Percentiles rank a stretch among this genome's conserved stretches.
phyloP scores from a whole-genome alignment of 2,329 filamentous ascomycete species.

The Neoscytalidium dimidiatum region DNA sequence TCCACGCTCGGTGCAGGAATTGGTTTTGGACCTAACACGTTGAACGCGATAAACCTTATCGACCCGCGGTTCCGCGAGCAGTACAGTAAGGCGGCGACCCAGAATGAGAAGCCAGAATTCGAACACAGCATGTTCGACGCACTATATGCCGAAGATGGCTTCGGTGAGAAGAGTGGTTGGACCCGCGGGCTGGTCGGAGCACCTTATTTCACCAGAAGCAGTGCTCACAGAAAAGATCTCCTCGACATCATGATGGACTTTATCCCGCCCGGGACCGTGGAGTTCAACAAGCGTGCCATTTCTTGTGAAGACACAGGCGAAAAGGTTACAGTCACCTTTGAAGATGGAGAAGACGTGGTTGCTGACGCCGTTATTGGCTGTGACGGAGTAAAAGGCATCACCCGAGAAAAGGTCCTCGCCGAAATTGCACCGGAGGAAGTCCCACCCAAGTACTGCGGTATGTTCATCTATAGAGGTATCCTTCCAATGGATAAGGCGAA shows the following conservation, averaged over 20 bases:
- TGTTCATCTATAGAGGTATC: slow-evolving; percentile 33
- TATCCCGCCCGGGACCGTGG: slow-evolving; percentile 31
- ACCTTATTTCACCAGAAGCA: slow-evolving; percentile 40
- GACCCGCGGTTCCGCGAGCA: slow-evolving; percentile 38
- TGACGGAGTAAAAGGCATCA: slow-evolving; percentile 4
- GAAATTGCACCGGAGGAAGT: slow-evolving; percentile 25
- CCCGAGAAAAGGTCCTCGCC: slow-evolving; percentile 21
- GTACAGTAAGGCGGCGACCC: slow-evolving; percentile 43
- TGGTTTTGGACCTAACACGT: slow-evolving; percentile 42
- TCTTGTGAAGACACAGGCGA: slow-evolving; percentile 37
- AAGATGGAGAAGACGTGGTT: slow-evolving; percentile 38
- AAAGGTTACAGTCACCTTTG: slow-evolving; percentile 39
- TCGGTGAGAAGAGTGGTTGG: slow-evolving; percentile 42
- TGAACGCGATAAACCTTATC: slow-evolving; percentile 46
- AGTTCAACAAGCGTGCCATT: slow-evolving; percentile 31
- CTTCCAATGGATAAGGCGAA: slow-evolving; percentile 40
- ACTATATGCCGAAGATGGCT: slow-evolving; percentile 42
- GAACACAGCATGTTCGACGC: slow-evolving; percentile 46
- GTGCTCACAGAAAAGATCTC: slow-evolving; percentile 46
- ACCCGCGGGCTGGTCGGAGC: slow-evolving; percentile 40
- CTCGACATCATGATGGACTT: slow-evolving; percentile 52
- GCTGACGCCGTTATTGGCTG: slow-evolving; percentile 26
- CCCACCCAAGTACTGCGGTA: slow-evolving; percentile 28
- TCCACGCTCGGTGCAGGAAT: slow-evolving; percentile 21
- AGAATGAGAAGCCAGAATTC: slow-evolving; percentile 40